Base-by-base conservation (phyloP, 2,329 filamentous ascomycete genomes). In the Verticillium zaregamsianum region DNA sequence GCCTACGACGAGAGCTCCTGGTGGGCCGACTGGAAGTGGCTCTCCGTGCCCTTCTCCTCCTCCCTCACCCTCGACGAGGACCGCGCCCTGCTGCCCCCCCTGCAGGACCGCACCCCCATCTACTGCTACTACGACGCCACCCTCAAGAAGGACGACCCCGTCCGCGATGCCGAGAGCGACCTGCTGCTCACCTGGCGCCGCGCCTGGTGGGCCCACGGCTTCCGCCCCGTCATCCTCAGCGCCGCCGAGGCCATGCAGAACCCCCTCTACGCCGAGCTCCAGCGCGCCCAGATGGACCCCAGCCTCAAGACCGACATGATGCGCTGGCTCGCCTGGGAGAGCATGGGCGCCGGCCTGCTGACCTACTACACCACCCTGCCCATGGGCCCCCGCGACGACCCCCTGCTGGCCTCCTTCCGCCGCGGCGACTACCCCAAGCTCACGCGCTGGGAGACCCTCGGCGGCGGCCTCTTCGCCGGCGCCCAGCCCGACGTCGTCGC, bases 171-270 rank as follows among this genome's bases (percentile, higher is more conserved):
- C 4, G 91, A 97, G 72, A 89, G 89, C 70, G 85, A 89, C 62
- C 78, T 98, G 63, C 82, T 98, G 57, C 79, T 96, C 62, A 90
- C 91, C 59, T 98, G 95, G 95, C 86, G 93, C 63, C 86, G 92
- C 55, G 93, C 94, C 3, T 98, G 94, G 93, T 98, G 92, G 91
- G 92, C 93, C 0, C 88, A 96, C 69, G 95, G 94, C 12, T 97
- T 98, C 77, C 87, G 83, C 65, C 94, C 95, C 0, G 82, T 95
- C 8, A 90, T 98, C 49, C 77, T 98, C 61, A 89, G 90, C 58
- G 84, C 87, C 17, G 86, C 85, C 1, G 94, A 98, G 72, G 93
- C 93, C 20, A 90, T 89, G 81, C 88, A 87, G 70, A 95, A 97
- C 71, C 91, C 91, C 1, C 77, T 91, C 23, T 97, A 94, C 72